Evolutionary conservation across 495 filamentous ascomycete genomes (phyloP), one percentile per base, ranked within the genome.

Genomic region (Bacidia rubella): DNA sequence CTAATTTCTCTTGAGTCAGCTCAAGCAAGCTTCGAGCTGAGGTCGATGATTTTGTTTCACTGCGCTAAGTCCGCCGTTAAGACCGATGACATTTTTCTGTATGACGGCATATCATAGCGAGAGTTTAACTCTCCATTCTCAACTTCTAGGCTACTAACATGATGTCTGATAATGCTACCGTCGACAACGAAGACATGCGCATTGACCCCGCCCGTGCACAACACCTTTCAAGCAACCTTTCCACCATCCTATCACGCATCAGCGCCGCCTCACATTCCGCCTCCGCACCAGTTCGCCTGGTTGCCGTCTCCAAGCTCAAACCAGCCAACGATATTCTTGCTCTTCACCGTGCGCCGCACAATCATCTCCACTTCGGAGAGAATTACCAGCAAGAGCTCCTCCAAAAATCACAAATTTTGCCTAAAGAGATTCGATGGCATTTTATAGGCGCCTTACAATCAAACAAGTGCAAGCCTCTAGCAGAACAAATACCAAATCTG

Each of bases 341-440:
- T 47, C 75, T 98, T 2, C 83, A 93, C 70, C 69, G 78, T 53
- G 59, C 74, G 1, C 72, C 74, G 0, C 63, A 51, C 25, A 45
- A 25, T 0, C 90, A 95, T 40, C 58, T 72, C 47, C 88, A 97
- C 68, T 96, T 96, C 66, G 92, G 92, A 56, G 92, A 98, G 68
- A 98, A 98, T 70, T 98, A 98, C 72, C 75, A 85, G 12, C 89
- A 96, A 69, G 92, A 98, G 63, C 80, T 98, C 40, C 70, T 77
- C 47, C 80, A 90, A 65, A 98, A 98, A 68, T 84, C 89, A 11
- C 71, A 75, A 10, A 60, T 88, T 19, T 77, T 97, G 3, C 92
- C 92, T 0, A 80, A 85, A 0, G 60, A 64, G n/a, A 85, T 98
- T 51, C 73, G 76, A 50, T 98, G 92, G 92, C 92, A 98, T 63